phyloP scores from a whole-genome alignment of 495 filamentous ascomycete species.

The Aspergillus hancockii region DNA sequence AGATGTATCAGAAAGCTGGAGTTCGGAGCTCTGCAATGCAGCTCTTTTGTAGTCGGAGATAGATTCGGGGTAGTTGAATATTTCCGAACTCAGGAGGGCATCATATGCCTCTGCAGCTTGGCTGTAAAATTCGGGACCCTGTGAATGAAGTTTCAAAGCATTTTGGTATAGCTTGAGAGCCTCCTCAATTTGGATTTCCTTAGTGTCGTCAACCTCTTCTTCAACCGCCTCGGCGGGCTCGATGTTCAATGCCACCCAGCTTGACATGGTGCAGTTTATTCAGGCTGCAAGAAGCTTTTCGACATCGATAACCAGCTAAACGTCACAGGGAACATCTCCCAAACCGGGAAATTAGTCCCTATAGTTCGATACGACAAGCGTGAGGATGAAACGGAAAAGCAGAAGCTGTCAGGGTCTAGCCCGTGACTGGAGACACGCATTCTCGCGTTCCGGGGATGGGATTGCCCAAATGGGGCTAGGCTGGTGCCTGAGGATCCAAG shows the following conservation, averaged over 20 bases:
- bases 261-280: constrained; percentile 40
- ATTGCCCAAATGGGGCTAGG: constrained; percentile 33
- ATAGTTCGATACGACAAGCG: neutral
- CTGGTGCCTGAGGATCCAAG: constrained; percentile 26
- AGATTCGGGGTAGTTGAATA: constrained; percentile 87
- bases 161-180: constrained; percentile 93
- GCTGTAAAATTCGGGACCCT: constrained; percentile 72
- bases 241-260: constrained; percentile 84
- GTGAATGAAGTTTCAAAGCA: constrained; percentile 87
- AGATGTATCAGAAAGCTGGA: constrained; percentile 26
- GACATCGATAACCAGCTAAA: constrained; percentile 9
- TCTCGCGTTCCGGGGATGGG: constrained; percentile 30
- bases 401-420: constrained; percentile 10
- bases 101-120: constrained; percentile 83
- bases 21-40: constrained; percentile 59
- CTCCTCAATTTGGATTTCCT: constrained; percentile 96
- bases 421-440: constrained; percentile 24
- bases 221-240: constrained; percentile 88
- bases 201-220: constrained; percentile 91
- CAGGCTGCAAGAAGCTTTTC: constrained; percentile 16
- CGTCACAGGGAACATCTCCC: constrained; percentile 24
- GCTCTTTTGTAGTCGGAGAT: constrained; percentile 72
- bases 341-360: constrained; percentile 4
- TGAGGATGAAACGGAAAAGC: constrained; percentile 1
- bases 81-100: constrained; percentile 83